phyloP scores from a whole-genome alignment of 352 stramenopile genomes.

The Phytopythium kandeliae region DNA sequence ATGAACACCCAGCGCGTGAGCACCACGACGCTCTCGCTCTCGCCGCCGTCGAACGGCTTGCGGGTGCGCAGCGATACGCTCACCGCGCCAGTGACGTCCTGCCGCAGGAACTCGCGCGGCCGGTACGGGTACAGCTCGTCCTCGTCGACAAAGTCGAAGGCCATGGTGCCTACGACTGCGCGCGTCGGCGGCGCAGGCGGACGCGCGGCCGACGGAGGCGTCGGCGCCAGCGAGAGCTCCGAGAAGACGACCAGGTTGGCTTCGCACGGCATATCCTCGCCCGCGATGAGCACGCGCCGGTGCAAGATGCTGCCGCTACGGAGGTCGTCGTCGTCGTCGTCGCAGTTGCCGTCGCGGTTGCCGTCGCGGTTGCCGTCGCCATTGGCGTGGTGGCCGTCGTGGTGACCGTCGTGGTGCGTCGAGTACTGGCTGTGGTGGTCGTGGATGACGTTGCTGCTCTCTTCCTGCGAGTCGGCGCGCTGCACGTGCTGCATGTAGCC shows the following conservation, averaged over 20 bases:
- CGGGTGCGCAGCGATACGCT: constrained; percentile 12
- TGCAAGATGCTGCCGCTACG: constrained; percentile 16
- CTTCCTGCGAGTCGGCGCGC: neutral
- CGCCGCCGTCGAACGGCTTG: neutral
- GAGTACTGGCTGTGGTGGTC: neutral
- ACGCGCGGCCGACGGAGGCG: too few species aligned
- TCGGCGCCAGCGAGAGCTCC: constrained; percentile 11
- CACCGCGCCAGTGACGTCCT: constrained; percentile 20
- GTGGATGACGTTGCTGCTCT: constrained; percentile 9
- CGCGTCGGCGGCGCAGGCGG: too few species aligned
- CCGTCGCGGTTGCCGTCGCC: constrained; percentile 2
- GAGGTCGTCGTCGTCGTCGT: constrained; percentile 17
- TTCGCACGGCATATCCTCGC: constrained; percentile 21
- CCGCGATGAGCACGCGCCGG: constrained; percentile 15
- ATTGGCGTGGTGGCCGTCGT: neutral
- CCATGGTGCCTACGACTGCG: constrained; percentile 7
- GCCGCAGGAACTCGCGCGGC: constrained; percentile 15
- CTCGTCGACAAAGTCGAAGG: constrained; percentile 28
- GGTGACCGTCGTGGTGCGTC: too few species aligned
- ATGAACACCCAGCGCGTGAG: constrained; percentile 26
- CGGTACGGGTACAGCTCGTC: constrained; percentile 29
- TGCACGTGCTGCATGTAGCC: constrained; percentile 9
- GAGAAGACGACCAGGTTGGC: constrained; percentile 30
- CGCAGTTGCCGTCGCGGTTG: constrained; percentile 9
- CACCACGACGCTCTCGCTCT: constrained; percentile 14